These are phyloP conservation scores for Fusarium nurragi DNA, from an alignment of 2,329 filamentous ascomycete species.

Conservation along the genomic window DNA sequence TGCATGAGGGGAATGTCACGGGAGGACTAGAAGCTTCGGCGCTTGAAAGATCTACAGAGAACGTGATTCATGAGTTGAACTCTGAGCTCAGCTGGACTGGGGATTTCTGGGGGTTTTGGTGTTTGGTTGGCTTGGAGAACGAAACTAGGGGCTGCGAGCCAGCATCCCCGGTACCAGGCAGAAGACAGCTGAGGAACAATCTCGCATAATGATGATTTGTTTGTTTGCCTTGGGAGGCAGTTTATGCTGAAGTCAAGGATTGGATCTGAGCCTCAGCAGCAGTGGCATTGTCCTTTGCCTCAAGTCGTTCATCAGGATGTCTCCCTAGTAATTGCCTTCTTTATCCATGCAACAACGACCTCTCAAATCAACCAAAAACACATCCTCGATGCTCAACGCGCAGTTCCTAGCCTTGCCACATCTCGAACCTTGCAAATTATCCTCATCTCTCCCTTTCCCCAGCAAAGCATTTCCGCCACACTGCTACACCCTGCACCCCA, in stretches of 20 bases:
- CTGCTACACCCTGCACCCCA: background rate
- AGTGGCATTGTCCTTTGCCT: conserved; percentile 1
- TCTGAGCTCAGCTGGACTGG: conserved; percentile 12
- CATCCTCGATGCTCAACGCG: background rate
- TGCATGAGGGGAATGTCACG: conserved; percentile 33
- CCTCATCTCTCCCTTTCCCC: conserved; percentile 1
- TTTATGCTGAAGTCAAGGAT: background rate
- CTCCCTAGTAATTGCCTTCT: background rate
- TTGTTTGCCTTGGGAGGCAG: background rate
- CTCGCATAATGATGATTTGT: background rate
- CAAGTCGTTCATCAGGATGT: background rate
- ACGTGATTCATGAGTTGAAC: conserved; percentile 1
- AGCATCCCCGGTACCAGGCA: conserved; percentile 5
- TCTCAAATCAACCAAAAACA: background rate
- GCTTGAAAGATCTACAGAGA: conserved; percentile 23
- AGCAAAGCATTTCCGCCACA: conserved; percentile 5
- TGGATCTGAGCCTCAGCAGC: background rate
- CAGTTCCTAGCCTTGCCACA: conserved; percentile 2
- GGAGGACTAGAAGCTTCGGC: conserved; percentile 24
- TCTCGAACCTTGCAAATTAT: conserved; percentile 2
- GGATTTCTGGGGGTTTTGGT: background rate
- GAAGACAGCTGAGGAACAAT: background rate
- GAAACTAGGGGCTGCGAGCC: conserved; percentile 1
- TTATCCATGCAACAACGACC: background rate
- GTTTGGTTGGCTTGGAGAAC: background rate